A percentile compares a stretch with the other conserved stretches of the same genome.
Evolutionary conservation across 345 rosid genomes (phyloP).

Genomic region (Murraya koenigii): DNA sequence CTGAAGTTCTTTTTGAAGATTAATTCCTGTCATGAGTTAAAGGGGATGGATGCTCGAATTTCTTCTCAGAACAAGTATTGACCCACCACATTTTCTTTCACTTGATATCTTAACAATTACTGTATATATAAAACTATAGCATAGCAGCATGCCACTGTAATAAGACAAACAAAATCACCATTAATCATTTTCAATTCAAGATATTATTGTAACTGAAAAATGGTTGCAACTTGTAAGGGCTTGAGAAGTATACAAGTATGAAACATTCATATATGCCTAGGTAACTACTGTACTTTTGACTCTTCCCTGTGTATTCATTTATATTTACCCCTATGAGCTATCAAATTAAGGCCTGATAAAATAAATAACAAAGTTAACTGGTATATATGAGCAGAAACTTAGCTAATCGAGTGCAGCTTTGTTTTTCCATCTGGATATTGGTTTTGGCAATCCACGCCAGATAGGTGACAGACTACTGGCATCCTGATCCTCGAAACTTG

Average conservation of each 20-base stretch:
- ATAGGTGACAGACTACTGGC: slow-evolving; percentile 33
- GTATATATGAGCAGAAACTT: not conserved
- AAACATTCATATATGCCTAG: not conserved
- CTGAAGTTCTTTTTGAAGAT: not conserved
- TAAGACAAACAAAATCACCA: not conserved
- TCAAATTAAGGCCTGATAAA: not conserved
- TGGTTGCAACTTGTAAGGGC: no score
- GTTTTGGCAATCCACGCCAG: slow-evolving; percentile 73
- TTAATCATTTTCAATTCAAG: not conserved
- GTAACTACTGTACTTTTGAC: not conserved
- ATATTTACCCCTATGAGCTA: not conserved
- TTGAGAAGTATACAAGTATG: not conserved
- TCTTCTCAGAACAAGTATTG: not conserved
- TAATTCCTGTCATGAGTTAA: no score
- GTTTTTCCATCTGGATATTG: slow-evolving; percentile 57
- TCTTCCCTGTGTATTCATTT: not conserved
- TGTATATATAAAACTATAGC: no score
- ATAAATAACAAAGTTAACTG: not conserved
- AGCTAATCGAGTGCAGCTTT: slow-evolving; percentile 84
- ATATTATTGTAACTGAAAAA: not conserved
- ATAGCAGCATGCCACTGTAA: no score
- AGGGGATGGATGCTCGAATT: not conserved
- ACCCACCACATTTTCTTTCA: no score
- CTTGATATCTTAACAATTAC: no score
- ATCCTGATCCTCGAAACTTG: slow-evolving; percentile 64